Evolutionary conservation across 495 filamentous ascomycete species (phyloP), one percentile per base, ranked within the genome.

Genomic region (Penicillium coffeae): DNA sequence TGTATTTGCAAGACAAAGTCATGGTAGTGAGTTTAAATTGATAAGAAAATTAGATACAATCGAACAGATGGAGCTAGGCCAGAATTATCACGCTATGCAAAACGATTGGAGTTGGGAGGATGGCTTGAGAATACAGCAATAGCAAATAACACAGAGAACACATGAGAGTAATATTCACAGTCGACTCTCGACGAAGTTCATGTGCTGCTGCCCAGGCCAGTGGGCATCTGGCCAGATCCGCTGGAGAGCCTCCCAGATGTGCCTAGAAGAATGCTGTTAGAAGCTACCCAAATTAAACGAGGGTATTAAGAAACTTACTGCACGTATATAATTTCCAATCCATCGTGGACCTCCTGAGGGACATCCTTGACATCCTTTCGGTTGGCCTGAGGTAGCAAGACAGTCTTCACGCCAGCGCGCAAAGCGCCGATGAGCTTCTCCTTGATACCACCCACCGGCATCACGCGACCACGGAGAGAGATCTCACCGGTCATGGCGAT

Each of bases 401-500:
- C 93, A 33, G 87, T 93, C 76, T 93, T 94, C 42, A 99, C 93
- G 19, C 93, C 93, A 15, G 93, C 94, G 51, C 91, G 83, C 54
- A 91, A 69, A 21, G 93, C 94, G 10, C 93, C 93, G 62, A 99
- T 97, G 21, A 97, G 74, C 65, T 99, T 99, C 81, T 99, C 93
- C 75, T 96, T 96, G 70, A 97, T 97, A 18, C 94, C 93, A 16
- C 93, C 93, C 47, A 95, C 91, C 8, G 89, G 87, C 72, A 84
- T 82, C 42, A 99, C 85, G 51, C 89, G 81, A 10, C 93, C 93
- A 13, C 94, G 79, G 25, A 99, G 78, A 52, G 86, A 87, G 34
- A 97, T 82, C 66, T 99, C 93, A 18, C 93, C 94, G 18, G 93
- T 99, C 93, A 99, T 99, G 38, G 93, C 93, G 58, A 97, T 82